phyloP scores from a whole-genome alignment of 441 rosid genomes.

The Viola pubescens region DNA sequence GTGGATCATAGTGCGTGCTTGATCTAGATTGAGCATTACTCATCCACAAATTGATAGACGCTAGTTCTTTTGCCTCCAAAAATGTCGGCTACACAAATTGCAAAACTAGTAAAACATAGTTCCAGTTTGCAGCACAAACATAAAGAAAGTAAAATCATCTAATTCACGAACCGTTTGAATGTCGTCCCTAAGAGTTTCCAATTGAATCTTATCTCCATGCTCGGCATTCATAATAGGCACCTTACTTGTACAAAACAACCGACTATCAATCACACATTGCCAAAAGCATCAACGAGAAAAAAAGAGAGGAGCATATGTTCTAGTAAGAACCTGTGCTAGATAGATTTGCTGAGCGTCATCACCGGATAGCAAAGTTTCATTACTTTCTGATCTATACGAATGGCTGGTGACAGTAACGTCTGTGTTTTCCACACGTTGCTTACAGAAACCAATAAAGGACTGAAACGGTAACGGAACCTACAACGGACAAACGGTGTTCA shows the following conservation, averaged over 20 bases:
- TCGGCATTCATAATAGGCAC: conserved; percentile 61
- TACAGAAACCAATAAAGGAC: conserved; percentile 52
- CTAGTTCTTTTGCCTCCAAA: conserved; percentile 43
- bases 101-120: conserved; percentile 10
- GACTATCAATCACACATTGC: background rate
- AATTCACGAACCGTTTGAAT: conserved; percentile 37
- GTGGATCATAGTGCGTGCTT: conserved; percentile 84
- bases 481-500: conserved; percentile 6
- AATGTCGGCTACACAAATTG: conserved; percentile 46
- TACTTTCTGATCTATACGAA: conserved; percentile 20
- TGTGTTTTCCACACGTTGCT: conserved; percentile 35
- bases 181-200: conserved; percentile 60
- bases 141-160: conserved; percentile 8
- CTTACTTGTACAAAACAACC: conserved; percentile 23
- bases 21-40: conserved; percentile 67
- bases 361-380: conserved; percentile 20
- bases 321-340: conserved; percentile 58
- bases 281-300: background rate
- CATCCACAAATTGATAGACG: conserved; percentile 90
- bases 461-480: conserved; percentile 77
- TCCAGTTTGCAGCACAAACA: background rate
- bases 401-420: conserved; percentile 13
- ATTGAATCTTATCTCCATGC: conserved; percentile 59
- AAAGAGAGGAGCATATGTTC: background rate
- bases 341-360: conserved; percentile 52